Conservation (phyloP, 1,284 basidiomycete species). For the Rhodotorula sp. region DNA sequence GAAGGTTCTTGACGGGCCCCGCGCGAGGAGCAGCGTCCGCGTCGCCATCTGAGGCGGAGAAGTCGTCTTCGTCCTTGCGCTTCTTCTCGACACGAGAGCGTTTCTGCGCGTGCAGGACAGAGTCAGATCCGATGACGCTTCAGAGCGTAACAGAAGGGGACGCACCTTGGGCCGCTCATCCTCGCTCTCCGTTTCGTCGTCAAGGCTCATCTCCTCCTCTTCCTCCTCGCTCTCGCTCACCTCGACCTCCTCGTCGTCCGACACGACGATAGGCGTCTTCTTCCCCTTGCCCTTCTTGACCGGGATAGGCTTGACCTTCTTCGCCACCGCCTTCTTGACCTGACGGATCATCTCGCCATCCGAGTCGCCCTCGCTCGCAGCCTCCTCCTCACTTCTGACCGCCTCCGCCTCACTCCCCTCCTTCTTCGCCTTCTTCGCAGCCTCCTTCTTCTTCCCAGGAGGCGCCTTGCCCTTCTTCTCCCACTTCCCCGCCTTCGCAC, state of each 20-base stretch:
- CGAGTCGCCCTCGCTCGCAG: background rate
- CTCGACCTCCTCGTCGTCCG: background rate
- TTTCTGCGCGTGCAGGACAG: background rate
- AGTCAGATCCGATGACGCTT: background rate
- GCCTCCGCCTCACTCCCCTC: background rate
- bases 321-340: background rate
- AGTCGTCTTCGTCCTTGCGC: conserved; percentile 10
- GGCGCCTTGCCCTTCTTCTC: background rate
- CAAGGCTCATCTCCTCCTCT: conserved; percentile 6
- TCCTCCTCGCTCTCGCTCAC: background rate
- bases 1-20: background rate
- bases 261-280: background rate
- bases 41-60: background rate
- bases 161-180: conserved; percentile 4
- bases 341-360: background rate
- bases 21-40: background rate
- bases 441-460: background rate
- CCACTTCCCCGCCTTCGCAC: background rate
- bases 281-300: background rate
- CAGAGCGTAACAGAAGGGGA: no score
- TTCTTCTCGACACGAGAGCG: background rate
- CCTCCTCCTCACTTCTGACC: background rate
- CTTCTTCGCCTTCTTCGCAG: conserved; percentile 12
- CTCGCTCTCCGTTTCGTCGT: background rate
- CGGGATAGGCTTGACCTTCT: background rate